Evolutionary conservation across 106 monocot species (phyloP).

Genomic region (Agapanthus africanus): DNA sequence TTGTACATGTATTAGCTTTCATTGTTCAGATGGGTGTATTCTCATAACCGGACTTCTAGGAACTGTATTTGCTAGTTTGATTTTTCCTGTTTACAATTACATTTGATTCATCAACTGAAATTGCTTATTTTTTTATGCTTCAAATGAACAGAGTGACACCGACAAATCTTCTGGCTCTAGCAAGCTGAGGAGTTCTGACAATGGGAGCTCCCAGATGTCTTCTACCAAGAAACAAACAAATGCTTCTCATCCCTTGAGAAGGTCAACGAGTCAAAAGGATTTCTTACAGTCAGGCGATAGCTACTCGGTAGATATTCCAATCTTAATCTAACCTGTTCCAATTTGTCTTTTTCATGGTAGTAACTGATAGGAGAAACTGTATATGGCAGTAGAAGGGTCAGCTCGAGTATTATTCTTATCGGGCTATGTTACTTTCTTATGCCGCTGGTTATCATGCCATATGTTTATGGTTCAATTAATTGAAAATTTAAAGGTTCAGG

Average conservation of each 20-base stretch:
- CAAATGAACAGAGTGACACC: conserved; percentile 23
- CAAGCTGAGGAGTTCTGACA: conserved; percentile 20
- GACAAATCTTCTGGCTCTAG: conserved; percentile 18
- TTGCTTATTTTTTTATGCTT: background rate
- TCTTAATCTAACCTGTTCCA: background rate
- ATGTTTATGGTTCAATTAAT: background rate
- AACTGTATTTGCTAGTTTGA: background rate
- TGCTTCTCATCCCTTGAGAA: conserved; percentile 17
- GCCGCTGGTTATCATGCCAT: background rate
- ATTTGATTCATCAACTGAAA: background rate
- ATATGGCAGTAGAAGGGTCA: too few species aligned
- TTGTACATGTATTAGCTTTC: background rate
- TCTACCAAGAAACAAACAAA: conserved; percentile 22
- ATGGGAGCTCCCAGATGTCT: conserved; percentile 20
- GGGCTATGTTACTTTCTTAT: background rate
- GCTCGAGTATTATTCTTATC: too few species aligned
- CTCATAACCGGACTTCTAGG: background rate
- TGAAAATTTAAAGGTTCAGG: background rate
- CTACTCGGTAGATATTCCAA: conserved; percentile 36
- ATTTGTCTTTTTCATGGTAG: background rate
- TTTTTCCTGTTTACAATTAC: background rate
- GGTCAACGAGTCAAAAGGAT: conserved; percentile 50
- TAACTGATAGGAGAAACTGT: too few species aligned
- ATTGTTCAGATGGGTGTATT: background rate
- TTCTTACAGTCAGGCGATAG: conserved; percentile 36